Evolutionary conservation across 441 rosid genomes (phyloP), one percentile per base, ranked within the genome.

Genomic region (Pelargonium exstipulatum): DNA sequence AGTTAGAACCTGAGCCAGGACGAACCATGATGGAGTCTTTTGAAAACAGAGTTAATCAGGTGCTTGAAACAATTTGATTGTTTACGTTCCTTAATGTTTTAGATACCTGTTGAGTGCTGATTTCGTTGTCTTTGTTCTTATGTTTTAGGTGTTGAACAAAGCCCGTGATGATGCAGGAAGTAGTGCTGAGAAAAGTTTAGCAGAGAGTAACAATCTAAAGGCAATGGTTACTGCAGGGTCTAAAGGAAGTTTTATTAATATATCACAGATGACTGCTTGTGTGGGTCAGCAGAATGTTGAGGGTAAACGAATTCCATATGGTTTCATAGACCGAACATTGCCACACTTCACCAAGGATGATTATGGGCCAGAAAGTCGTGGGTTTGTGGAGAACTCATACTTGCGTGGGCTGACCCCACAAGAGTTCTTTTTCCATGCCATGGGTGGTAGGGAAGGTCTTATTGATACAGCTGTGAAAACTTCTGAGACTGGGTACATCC

Each of bases 391-490:
- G 86, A 95, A 95, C 77, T 95, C 99, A 0, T 95, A 95, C 76
- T 80, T 95, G 46, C 95, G 99, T 76, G 99, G 99, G 62, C 79
- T 95, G 89, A 95, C 99, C 48, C 99, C 99, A 2, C 99, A 95
- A 70, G 99, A 95, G 80, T 95, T 92, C 88, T 92, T 95, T 81
- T 95, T 95, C 75, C 99, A 95, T 77, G 98, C 99, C 1, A 95
- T 95, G 99, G 99, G 99, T 82, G 99, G 99, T 88, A 86, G 99
- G 78, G 99, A 95, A 85, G 99, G 99, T 84, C 97, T 95, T 66
- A 92, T 95, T 45, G 98, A 95, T 83, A 95, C 98, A 51, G 98
- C 99, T 17, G 99, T 95, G 68, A 95, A 95, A 83, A 95, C 98
- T 72, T 95, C 98, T 77, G 98, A 95, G 77, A 92, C 99, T 77